Evolutionary conservation across 352 stramenopile genomes (phyloP), one percentile per base, ranked within the genome.

Genomic region (Phytopythium vexans): DNA sequence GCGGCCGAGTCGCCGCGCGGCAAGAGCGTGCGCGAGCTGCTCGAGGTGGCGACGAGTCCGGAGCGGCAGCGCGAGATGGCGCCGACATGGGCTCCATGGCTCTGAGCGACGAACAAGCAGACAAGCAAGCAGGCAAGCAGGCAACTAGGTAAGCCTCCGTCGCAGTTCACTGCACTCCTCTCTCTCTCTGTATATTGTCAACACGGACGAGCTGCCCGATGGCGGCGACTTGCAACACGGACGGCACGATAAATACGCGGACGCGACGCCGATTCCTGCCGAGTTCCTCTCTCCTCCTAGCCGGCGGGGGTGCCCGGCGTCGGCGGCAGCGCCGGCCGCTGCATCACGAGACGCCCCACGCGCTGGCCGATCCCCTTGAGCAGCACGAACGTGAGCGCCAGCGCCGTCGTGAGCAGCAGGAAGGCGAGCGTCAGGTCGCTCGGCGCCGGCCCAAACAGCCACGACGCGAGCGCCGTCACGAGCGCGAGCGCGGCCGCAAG

Each of bases 31-130:
- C 69, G 76, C 41, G 82, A 94, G 54, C 66, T 95, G 55, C 55
- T 95, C 3, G 81, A 91, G 52, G 87, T 93, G 60, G 82, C 86
- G 7, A 93, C 82, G 27, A 94, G 73, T 41, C 68, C 78, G 7
- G 85, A 95, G 51, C 74, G 74, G 5, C 84, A 94, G 58, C 78
- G 70, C 12, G 81, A 94, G 56, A 94, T 95, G 77, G 89, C 91
- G 49, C 84, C 86, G 27, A 94, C 86, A 35, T 95, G 86, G 86
- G 90, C 69, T 27, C 86, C 86, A 1, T 95, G 86, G 86, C 61
- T 95, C 21, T 27, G 21, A 27, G 21, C 21, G 21, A 27, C 21
- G 21, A 27, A 27, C 21, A 27, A 27, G 21, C 21, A 27, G 21
- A 27, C 21, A 27, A 27, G 21, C 21, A 27, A 27, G 1, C 21